Evolutionary conservation across 208 protist species (phyloP).

Genomic region (Strigomonas oncopelti): DNA sequence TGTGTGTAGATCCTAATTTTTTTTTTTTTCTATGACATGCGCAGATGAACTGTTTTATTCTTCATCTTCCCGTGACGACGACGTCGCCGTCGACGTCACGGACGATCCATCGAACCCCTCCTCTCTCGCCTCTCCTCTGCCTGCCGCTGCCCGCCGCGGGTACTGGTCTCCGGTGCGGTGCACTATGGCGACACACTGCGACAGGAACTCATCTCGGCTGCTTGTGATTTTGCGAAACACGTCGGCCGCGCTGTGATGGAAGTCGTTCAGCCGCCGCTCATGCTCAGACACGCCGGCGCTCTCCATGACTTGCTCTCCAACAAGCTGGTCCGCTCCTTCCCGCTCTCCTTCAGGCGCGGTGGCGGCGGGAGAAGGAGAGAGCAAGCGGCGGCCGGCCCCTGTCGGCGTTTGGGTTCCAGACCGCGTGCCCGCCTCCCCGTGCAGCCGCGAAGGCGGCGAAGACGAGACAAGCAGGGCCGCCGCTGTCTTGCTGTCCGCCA

Average conservation of each 20-base stretch:
- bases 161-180: conserved; percentile 27
- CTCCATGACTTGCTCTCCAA: conserved; percentile 1
- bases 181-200: conserved; percentile 67
- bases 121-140: not conserved
- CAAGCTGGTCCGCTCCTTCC: not conserved
- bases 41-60: not conserved
- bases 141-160: not conserved
- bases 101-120: not conserved
- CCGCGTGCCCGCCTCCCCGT: not conserved
- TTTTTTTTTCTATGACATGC: conserved; percentile 1
- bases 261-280: conserved; percentile 54
- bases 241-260: conserved; percentile 67
- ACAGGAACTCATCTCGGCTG: conserved; percentile 71
- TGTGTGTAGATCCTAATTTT: too few relatives aligned
- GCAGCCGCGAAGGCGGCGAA: not conserved
- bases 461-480: not conserved
- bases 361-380: conserved; percentile 1
- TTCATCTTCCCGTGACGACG: not conserved
- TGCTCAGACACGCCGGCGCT: conserved; percentile 26
- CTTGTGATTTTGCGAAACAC: conserved; percentile 69
- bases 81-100: not conserved
- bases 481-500: conserved; percentile 8
- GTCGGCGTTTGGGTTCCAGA: conserved; percentile 19
- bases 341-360: not conserved
- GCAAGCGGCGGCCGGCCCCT: conserved; percentile 14